Conservation (phyloP, 2,329 filamentous ascomycete species). For the Ophiocordyceps robertsii region DNA sequence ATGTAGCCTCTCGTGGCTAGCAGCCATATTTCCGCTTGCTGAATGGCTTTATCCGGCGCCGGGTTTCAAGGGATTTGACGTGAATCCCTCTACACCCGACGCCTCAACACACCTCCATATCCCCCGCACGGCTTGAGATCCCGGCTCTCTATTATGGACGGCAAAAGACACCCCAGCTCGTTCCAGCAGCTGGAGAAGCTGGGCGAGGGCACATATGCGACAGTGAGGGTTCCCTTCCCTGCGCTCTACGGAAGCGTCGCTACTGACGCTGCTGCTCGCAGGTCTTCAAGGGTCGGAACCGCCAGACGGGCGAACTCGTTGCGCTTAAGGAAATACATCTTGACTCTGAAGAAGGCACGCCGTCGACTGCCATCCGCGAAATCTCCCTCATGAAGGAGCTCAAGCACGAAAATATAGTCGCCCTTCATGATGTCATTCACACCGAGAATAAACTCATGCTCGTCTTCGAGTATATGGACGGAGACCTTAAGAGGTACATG, state of each 20-base stretch:
- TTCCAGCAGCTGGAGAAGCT: constrained; percentile 99
- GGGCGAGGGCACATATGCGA: constrained; percentile 96
- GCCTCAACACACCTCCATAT: no score
- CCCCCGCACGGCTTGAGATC: background rate
- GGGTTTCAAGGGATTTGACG: no score
- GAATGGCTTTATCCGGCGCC: background rate
- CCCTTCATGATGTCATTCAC: constrained; percentile 95
- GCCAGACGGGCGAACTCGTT: constrained; percentile 91
- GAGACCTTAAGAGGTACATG: constrained; percentile 98
- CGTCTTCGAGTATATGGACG: constrained; percentile 98
- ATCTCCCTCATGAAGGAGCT: constrained; percentile 99
- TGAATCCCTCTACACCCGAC: background rate
- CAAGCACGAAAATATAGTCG: constrained; percentile 97
- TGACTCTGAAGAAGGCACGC: constrained; percentile 95
- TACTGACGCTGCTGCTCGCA: constrained; percentile 22
- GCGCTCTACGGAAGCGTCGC: background rate
- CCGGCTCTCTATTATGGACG: constrained; percentile 55
- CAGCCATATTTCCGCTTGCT: background rate
- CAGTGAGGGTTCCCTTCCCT: constrained; percentile 41
- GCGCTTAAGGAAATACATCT: constrained; percentile 98
- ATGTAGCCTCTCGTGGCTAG: background rate
- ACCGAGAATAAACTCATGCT: constrained; percentile 99
- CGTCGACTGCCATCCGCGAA: constrained; percentile 92
- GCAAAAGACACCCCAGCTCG: constrained; percentile 82
- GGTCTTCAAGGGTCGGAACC: constrained; percentile 98